These are phyloP conservation scores for Aspergillus asperescens DNA, from an alignment of 495 filamentous ascomycete genomes.

Conservation along the genomic window DNA sequence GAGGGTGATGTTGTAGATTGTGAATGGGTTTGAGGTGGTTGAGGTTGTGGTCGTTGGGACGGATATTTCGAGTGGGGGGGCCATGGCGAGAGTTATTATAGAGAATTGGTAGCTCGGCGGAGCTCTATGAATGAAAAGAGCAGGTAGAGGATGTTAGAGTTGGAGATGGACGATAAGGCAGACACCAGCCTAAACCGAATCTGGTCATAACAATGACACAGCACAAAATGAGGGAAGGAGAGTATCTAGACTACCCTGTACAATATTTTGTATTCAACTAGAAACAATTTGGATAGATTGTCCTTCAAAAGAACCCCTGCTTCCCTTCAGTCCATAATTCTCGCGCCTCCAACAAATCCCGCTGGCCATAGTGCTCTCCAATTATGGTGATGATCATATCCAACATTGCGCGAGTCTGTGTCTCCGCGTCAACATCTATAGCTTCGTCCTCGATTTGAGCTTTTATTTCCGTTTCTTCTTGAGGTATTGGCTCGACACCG, in stretches of 20 bases:
- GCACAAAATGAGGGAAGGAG: no score
- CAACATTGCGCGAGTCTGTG: conserved; percentile 50
- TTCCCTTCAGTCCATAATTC: conserved; percentile 39
- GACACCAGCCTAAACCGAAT: background rate
- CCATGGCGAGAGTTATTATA: conserved; percentile 47
- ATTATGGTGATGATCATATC: conserved; percentile 91
- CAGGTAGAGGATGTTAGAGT: background rate
- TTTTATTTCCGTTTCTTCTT: background rate
- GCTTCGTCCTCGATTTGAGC: background rate
- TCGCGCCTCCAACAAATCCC: conserved; percentile 72
- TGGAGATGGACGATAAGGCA: background rate
- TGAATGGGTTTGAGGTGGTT: conserved; percentile 66
- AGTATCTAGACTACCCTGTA: no score
- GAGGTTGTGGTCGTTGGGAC: conserved; percentile 70
- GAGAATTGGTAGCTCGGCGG: background rate
- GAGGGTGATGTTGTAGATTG: conserved; percentile 86
- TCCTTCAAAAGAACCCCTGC: background rate
- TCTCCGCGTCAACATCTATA: conserved; percentile 16
- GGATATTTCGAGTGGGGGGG: conserved; percentile 70
- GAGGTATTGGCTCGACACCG: conserved; percentile 7
- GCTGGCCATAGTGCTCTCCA: conserved; percentile 86
- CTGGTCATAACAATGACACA: conserved; percentile 13
- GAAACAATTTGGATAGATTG: background rate
- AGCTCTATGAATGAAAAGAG: background rate
- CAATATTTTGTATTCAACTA: no score